Evolutionary conservation across 2,329 filamentous ascomycete species (phyloP), one percentile per base, ranked within the genome.

Genomic region (Pseudopyrenochaeta lycopersici): DNA sequence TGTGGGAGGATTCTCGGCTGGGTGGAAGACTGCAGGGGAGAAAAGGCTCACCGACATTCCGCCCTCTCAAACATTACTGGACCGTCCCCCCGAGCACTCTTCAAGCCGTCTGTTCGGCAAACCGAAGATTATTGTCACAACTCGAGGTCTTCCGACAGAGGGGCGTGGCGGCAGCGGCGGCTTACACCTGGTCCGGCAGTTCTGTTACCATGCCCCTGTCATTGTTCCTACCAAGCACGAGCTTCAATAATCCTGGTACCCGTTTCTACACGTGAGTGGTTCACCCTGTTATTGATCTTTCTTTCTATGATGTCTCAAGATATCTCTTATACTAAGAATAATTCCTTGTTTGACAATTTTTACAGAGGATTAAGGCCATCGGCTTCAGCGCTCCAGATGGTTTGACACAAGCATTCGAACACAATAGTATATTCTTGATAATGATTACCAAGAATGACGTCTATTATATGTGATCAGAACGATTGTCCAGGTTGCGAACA

Each of bases 11-110:
- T 11, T 27, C 18, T 52, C 53, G 52, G 51, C 40, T 52, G 54
- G 49, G 47, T n/a, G 12, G 35, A 31, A 46, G 54, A 45, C 42
- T 50, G 39, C 54, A 50, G 52, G 47, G 46, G 46, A 50, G 21
- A 43, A 53, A 46, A 43, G 46, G 36, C 41, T 36, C 60, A 67
- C 60, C 63, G 60, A 66, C 59, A 59, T 56, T 64, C 49, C 58
- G 60, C 54, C 53, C 56, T 55, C 50, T 49, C 45, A 43, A 52
- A 40, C 12, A 46, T 49, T 41, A 62, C 52, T 63, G 54, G 38
- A 44, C 35, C 27, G 27, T 18, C 29, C 36, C 49, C 27, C 46
- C 54, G 54, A 44, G 23, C 11, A n/a, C 20, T 23, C 11, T 23
- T 47, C 31, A 38, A 41, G 43, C 30, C 48, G 49, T 38, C 49